Evolutionary conservation across 495 filamentous ascomycete species (phyloP).

Genomic region (Penicillium psychrofluorescens): DNA sequence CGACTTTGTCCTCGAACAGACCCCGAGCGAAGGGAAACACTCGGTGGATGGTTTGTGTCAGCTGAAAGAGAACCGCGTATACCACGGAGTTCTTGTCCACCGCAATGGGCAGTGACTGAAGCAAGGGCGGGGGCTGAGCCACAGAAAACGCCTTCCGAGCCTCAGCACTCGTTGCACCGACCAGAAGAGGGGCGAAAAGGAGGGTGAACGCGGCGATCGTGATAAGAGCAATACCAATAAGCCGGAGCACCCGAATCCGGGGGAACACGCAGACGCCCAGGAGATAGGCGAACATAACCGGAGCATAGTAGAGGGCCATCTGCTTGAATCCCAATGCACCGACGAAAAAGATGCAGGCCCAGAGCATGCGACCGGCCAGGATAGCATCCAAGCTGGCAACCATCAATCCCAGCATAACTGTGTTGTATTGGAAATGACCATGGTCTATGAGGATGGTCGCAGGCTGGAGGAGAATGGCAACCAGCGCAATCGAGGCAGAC

Average conservation of each 20-base stretch:
- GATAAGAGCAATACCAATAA: constrained; percentile 65
- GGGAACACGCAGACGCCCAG: constrained; percentile 79
- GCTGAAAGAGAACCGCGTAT: constrained; percentile 65
- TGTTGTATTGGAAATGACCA: constrained; percentile 99
- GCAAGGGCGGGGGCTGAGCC: constrained; percentile 47
- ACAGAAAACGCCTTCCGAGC: constrained; percentile 29
- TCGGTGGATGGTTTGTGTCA: constrained; percentile 76
- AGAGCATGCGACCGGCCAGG: constrained; percentile 73
- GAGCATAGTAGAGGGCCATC: constrained; percentile 97
- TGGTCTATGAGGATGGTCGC: constrained; percentile 90
- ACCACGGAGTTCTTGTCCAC: constrained; percentile 58
- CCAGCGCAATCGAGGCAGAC: constrained; percentile 76
- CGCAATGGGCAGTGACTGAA: constrained; percentile 49
- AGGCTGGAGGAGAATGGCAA: constrained; percentile 88
- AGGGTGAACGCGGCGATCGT: constrained; percentile 68
- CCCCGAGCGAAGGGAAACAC: constrained; percentile 91
- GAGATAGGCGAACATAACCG: constrained; percentile 85
- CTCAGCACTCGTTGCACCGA: constrained; percentile 39
- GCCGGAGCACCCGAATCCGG: constrained; percentile 55
- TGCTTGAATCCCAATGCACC: constrained; percentile 90
- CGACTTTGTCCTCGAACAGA: constrained; percentile 96
- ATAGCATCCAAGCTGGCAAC: constrained; percentile 83
- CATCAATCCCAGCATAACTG: constrained; percentile 90
- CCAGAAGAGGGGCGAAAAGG: constrained; percentile 64
- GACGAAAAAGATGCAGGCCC: constrained; percentile 93